Conservation (phyloP, 805 yeast species). For the Wickerhamomyces tratensis region DNA sequence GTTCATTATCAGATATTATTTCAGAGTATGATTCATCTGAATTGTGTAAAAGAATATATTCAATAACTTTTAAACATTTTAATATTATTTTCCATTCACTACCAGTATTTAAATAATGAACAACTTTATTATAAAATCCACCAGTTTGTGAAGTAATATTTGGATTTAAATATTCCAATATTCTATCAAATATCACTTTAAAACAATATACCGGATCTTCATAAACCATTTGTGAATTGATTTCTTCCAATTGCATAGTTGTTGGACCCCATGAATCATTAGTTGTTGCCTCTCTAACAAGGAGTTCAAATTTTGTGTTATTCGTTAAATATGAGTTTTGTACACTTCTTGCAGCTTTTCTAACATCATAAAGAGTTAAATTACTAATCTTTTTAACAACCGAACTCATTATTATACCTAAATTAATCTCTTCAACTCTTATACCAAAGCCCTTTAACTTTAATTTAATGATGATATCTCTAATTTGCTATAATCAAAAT, state of each 20-base stretch:
- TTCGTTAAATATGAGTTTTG: conserved; percentile 28
- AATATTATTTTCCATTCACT: conserved; percentile 30
- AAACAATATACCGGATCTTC: conserved; percentile 20
- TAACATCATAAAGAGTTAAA: conserved; percentile 26
- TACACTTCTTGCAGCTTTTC: conserved; percentile 29
- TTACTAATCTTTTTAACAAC: conserved; percentile 23
- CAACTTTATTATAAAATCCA: conserved; percentile 2
- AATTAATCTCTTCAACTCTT: no score
- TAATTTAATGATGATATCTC: no score
- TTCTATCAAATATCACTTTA: conserved; percentile 21
- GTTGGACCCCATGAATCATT: conserved; percentile 48
- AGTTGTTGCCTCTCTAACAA: conserved; percentile 35
- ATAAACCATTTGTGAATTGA: conserved; percentile 3
- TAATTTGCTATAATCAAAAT: no score
- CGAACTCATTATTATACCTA: conserved; percentile 16
- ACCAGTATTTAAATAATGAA: conserved; percentile 29
- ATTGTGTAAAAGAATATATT: conserved; percentile 22
- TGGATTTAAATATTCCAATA: conserved; percentile 7
- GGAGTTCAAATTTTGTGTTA: conserved; percentile 23
- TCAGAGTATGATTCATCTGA: conserved; percentile 15
- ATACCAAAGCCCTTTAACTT: no score
- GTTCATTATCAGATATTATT: conserved; percentile 19
- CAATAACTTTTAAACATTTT: conserved; percentile 26
- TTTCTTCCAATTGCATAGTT: conserved; percentile 28
- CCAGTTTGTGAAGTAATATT: background rate